Evolutionary conservation across 352 stramenopile species (phyloP).

Genomic region (Plasmopara viticola): DNA sequence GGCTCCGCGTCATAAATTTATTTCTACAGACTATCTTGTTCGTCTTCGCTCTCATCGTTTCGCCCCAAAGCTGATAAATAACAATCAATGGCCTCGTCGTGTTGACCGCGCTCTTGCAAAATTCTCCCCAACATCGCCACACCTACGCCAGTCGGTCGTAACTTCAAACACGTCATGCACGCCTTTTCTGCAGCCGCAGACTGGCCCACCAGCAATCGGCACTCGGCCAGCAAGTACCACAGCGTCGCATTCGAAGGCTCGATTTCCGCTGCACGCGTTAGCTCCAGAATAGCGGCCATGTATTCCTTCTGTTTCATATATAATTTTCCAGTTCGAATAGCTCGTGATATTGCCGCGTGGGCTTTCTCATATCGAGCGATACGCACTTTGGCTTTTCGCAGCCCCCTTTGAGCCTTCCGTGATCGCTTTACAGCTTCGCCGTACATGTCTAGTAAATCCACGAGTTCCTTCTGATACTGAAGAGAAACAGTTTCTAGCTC

Average conservation of each 20-base stretch:
- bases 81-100: slow-evolving; percentile 54
- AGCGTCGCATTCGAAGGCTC: slow-evolving; percentile 43
- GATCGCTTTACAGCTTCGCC: slow-evolving; percentile 28
- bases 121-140: slow-evolving; percentile 47
- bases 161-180: slow-evolving; percentile 48
- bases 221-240: slow-evolving; percentile 54
- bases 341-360: slow-evolving; percentile 33
- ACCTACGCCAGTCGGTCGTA: slow-evolving; percentile 28
- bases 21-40: slow-evolving; percentile 26
- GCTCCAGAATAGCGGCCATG: slow-evolving; percentile 53
- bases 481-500: slow-evolving; percentile 39
- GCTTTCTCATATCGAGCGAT: slow-evolving; percentile 45
- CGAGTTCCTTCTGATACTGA: slow-evolving; percentile 43
- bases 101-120: slow-evolving; percentile 40
- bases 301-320: slow-evolving; percentile 51
- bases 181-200: slow-evolving; percentile 43
- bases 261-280: slow-evolving; percentile 37
- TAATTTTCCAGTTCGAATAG: slow-evolving; percentile 28
- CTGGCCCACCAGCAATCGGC: slow-evolving; percentile 41
- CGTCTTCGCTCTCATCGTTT: slow-evolving; percentile 28
- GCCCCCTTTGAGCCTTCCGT: slow-evolving; percentile 24
- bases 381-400: slow-evolving; percentile 32
- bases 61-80: slow-evolving; percentile 55
- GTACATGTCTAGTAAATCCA: slow-evolving; percentile 36
- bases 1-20: no score